Conservation (phyloP, 345 rosid genomes). For the Eucalyptus erythrocorys region DNA sequence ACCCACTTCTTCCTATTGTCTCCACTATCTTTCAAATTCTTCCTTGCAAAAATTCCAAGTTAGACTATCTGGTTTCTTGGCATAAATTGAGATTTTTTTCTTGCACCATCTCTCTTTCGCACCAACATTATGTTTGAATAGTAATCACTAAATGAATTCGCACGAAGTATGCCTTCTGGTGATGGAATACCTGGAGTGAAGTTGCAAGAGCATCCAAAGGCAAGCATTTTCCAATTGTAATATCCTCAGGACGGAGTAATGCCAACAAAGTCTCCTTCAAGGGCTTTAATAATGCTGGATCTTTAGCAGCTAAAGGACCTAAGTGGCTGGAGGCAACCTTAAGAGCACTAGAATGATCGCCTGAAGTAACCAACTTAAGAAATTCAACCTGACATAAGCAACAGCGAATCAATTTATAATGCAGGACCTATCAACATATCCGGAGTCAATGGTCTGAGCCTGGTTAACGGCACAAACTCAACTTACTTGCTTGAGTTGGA, state of each 20-base stretch:
- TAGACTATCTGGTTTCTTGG: neutral
- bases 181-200: conserved; percentile 63
- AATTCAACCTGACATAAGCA: conserved; percentile 65
- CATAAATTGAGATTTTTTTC: neutral
- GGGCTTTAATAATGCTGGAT: conserved; percentile 57
- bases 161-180: neutral
- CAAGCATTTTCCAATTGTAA: conserved; percentile 41
- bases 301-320: conserved; percentile 78
- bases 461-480: neutral
- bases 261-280: conserved; percentile 80
- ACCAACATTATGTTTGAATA: neutral
- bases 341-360: conserved; percentile 73
- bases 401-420: neutral
- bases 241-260: conserved; percentile 57
- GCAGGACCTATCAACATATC: neutral
- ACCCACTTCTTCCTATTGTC: neutral
- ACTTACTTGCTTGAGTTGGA: conserved; percentile 91
- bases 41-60: neutral
- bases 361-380: conserved; percentile 59
- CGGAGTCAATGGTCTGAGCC: neutral
- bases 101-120: neutral
- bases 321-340: conserved; percentile 77
- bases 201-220: conserved; percentile 68
- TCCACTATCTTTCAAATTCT: neutral
- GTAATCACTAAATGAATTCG: neutral